These are phyloP conservation scores for Schizosaccharomyces versatilis DNA, from an alignment of 1,139 yeast genomes.

Conservation along the genomic window DNA sequence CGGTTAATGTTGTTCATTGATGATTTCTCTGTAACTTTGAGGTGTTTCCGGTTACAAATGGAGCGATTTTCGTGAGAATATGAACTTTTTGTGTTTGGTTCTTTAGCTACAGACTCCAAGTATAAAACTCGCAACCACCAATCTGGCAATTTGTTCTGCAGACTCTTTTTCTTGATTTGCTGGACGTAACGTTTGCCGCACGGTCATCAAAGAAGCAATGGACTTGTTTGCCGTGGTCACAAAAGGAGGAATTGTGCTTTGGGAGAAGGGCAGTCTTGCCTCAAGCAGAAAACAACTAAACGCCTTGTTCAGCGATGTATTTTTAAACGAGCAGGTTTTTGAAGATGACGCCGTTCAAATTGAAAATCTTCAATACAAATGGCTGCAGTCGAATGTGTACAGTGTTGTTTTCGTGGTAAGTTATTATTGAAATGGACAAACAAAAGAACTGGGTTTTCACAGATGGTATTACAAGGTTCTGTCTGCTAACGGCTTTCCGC, in stretches of 20 bases:
- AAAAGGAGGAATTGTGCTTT: slow-evolving; percentile 36
- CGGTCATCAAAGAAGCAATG: background rate
- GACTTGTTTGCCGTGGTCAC: slow-evolving; percentile 18
- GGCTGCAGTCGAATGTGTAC: slow-evolving; percentile 19
- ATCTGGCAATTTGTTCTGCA: no score
- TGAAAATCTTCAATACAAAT: slow-evolving; percentile 21
- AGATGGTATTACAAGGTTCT: background rate
- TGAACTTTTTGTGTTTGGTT: no score
- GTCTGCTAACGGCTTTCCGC: background rate
- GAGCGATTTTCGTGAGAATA: no score
- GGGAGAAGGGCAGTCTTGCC: slow-evolving; percentile 27
- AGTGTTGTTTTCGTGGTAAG: slow-evolving; percentile 19
- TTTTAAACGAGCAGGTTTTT: slow-evolving; percentile 21
- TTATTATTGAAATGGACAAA: background rate
- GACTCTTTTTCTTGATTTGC: no score
- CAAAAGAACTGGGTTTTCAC: background rate
- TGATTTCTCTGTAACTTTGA: no score
- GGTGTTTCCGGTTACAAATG: no score
- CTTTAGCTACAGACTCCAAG: no score
- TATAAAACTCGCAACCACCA: no score
- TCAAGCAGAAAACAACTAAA: slow-evolving; percentile 27
- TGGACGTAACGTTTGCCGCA: no score
- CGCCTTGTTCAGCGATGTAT: slow-evolving; percentile 28
- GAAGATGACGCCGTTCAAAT: slow-evolving; percentile 14
- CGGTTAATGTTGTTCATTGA: no score